A percentile compares a stretch with the other conserved stretches of the same genome.
Evolutionary conservation across 768 basidiomycete species (phyloP).

Genomic region (Podaxis sp.): DNA sequence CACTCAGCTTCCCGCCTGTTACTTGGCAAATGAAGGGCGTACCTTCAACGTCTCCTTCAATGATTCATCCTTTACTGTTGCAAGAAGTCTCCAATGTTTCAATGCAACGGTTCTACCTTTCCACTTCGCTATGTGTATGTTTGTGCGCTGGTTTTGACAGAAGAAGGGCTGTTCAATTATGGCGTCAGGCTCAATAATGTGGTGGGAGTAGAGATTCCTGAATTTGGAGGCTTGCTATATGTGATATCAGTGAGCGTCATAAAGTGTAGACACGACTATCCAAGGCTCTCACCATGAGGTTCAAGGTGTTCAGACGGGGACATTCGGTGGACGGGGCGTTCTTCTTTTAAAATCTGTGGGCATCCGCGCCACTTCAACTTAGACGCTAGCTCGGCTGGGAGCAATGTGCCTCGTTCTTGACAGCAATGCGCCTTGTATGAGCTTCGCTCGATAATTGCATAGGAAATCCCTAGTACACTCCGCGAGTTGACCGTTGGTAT

Average conservation of each 20-base stretch:
- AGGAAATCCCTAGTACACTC: too few species aligned
- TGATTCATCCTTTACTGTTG: not conserved
- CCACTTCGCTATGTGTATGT: not conserved
- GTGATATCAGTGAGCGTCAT: not conserved
- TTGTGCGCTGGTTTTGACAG: not conserved
- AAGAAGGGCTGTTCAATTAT: not conserved
- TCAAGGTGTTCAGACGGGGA: too few species aligned
- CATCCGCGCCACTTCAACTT: too few species aligned
- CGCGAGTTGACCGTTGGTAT: too few species aligned
- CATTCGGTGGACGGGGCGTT: too few species aligned
- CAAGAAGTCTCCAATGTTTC: conserved; percentile 4
- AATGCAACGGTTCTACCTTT: not conserved
- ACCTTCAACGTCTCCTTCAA: not conserved
- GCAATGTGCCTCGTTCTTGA: too few species aligned
- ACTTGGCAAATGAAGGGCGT: not conserved
- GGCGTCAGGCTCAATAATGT: not conserved
- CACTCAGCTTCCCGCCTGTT: not conserved
- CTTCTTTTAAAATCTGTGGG: too few species aligned
- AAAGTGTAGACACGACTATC: not conserved
- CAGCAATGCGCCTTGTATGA: too few species aligned
- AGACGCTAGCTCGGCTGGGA: too few species aligned
- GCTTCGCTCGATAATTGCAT: too few species aligned
- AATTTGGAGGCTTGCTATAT: not conserved
- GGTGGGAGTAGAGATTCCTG: not conserved
- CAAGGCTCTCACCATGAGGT: not conserved